These are phyloP conservation scores for Alternaria conjuncta DNA, from an alignment of 2,329 filamentous ascomycete genomes.

Conservation along the genomic window DNA sequence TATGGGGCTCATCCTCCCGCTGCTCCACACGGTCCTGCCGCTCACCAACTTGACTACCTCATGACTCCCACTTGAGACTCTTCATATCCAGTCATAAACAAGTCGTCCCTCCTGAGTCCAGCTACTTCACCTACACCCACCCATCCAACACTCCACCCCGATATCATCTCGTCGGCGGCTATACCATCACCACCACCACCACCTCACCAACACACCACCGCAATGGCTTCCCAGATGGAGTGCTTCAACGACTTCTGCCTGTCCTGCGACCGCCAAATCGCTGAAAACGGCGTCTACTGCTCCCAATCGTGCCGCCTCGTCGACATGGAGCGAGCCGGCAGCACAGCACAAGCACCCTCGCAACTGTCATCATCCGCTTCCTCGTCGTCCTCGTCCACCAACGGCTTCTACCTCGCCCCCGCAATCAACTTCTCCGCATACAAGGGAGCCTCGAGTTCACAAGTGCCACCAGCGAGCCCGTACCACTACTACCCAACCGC, in stretches of 20 bases:
- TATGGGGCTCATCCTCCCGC: constrained; percentile 30
- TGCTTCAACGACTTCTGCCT: constrained; percentile 96
- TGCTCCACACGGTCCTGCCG: constrained; percentile 35
- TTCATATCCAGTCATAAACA: neutral
- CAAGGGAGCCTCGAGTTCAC: constrained; percentile 61
- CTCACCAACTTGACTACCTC: constrained; percentile 22
- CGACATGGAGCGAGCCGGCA: constrained; percentile 76
- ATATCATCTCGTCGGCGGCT: neutral
- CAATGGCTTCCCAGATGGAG: constrained; percentile 55
- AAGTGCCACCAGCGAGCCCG: constrained; percentile 55
- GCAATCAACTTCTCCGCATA: constrained; percentile 76
- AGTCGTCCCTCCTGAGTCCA: constrained; percentile 5
- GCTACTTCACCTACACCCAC: neutral
- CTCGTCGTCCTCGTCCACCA: constrained; percentile 58
- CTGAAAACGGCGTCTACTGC: constrained; percentile 80
- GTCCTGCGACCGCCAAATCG: constrained; percentile 87
- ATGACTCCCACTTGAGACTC: constrained; percentile 26
- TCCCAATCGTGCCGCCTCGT: constrained; percentile 88
- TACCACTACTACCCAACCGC: constrained; percentile 45
- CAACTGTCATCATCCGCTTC: constrained; percentile 61
- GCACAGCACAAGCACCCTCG: constrained; percentile 45
- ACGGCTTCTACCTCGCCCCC: constrained; percentile 72
- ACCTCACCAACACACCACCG: neutral
- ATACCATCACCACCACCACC: constrained; percentile 3
- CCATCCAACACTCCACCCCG: neutral